These are phyloP conservation scores for Conticribra guillardii DNA, from an alignment of 108 stramenopile species.

Conservation along the genomic window DNA sequence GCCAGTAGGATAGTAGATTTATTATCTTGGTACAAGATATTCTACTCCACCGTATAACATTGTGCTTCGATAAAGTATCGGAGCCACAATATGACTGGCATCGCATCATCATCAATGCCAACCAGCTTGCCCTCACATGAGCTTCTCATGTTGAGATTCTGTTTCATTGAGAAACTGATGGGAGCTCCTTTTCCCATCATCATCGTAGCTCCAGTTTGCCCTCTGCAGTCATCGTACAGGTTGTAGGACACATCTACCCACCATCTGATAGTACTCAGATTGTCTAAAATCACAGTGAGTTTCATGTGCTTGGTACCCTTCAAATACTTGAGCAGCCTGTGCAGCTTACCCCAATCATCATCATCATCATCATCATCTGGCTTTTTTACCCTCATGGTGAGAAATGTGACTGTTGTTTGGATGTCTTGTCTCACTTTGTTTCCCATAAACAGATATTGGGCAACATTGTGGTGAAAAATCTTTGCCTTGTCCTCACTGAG, in stretches of 20 bases:
- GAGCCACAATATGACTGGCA: conserved; percentile 38
- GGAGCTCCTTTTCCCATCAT: conserved; percentile 12
- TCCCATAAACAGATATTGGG: not conserved
- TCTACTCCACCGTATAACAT: conserved; percentile 38
- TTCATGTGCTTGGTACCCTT: conserved; percentile 4
- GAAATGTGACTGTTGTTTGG: not conserved
- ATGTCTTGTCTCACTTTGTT: not conserved
- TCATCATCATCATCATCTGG: conserved; percentile 10
- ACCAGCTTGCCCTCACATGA: conserved; percentile 46
- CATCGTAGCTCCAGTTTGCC: conserved; percentile 7
- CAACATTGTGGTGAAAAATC: not conserved
- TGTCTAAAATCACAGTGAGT: not conserved
- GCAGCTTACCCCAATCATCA: conserved; percentile 4
- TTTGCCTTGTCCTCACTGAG: not conserved
- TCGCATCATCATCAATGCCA: conserved; percentile 24
- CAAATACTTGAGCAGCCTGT: too few species aligned
- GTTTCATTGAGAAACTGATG: conserved; percentile 50
- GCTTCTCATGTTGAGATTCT: conserved; percentile 51
- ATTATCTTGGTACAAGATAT: conserved; percentile 49
- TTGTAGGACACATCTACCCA: too few species aligned
- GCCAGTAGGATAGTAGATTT: conserved; percentile 50
- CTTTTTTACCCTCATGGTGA: conserved; percentile 6
- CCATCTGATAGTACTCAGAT: too few species aligned
- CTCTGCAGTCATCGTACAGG: too few species aligned
- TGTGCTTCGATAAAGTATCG: conserved; percentile 60